Conservation (phyloP, 2,329 filamentous ascomycete species). For the Atkinsonella texensis region DNA sequence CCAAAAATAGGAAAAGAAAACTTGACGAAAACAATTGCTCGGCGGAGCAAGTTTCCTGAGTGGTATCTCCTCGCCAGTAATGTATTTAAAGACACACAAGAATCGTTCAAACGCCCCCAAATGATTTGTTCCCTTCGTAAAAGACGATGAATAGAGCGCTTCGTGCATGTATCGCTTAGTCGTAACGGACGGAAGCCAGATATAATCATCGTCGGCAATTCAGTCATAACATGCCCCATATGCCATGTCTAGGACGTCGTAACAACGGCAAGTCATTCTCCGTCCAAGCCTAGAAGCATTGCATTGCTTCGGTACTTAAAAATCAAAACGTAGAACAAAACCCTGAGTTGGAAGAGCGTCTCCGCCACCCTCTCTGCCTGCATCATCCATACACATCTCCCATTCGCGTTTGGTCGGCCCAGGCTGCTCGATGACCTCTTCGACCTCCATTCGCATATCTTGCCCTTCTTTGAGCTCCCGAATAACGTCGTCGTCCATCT, state of each 20-base stretch:
- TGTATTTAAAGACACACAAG: neutral
- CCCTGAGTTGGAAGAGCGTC: conserved; percentile 4
- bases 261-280: no score
- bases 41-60: neutral
- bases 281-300: neutral
- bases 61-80: conserved; percentile 6
- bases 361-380: conserved; percentile 18
- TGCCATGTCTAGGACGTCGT: no score
- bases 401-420: conserved; percentile 39
- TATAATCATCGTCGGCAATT: neutral
- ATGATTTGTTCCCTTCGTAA: neutral
- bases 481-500: conserved; percentile 85
- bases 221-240: neutral
- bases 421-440: conserved; percentile 27
- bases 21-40: neutral
- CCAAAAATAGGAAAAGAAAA: neutral
- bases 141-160: neutral
- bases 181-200: neutral
- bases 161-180: neutral
- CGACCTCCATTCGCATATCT: conserved; percentile 70
- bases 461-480: conserved; percentile 77
- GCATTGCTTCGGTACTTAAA: conserved; percentile 5
- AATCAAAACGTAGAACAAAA: conserved; percentile 10
- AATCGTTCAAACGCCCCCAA: neutral
- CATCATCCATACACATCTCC: conserved; percentile 47